Evolutionary conservation across 2,329 filamentous ascomycete genomes (phyloP).

Genomic region (Cytospora piceae): DNA sequence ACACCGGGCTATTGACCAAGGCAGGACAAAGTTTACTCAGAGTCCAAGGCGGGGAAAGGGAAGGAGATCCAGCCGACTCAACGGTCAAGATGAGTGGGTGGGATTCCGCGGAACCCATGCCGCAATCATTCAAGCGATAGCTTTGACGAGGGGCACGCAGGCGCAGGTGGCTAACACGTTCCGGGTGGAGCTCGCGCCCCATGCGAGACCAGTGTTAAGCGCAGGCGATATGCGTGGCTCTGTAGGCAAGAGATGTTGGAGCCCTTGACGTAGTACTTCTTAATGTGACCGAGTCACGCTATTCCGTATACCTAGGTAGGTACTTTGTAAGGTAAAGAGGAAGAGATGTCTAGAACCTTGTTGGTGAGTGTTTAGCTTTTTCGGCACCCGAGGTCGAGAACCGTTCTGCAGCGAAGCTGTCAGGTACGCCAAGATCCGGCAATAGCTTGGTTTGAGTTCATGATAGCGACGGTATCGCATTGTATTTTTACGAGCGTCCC

Average conservation of each 20-base stretch:
- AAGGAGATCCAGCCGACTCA: not conserved
- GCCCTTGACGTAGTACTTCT: not conserved
- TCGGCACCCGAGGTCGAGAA: not conserved
- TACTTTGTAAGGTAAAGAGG: not conserved
- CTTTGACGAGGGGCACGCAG: slow-evolving; percentile 1
- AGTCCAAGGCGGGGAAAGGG: not conserved
- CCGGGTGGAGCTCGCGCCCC: not conserved
- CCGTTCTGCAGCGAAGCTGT: not conserved
- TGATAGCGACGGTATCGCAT: not conserved
- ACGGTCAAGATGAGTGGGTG: not conserved
- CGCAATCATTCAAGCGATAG: not conserved
- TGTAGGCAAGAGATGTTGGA: not conserved
- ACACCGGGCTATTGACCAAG: no score
- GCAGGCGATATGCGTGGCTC: slow-evolving; percentile 1
- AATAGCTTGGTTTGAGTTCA: not conserved
- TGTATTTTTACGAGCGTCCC: not conserved
- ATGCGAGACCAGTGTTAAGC: not conserved
- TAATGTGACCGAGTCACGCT: not conserved
- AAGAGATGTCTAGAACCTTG: not conserved
- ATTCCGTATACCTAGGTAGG: not conserved
- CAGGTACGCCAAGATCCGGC: not conserved
- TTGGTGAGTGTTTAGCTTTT: not conserved
- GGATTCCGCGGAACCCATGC: not conserved
- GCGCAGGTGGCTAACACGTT: not conserved
- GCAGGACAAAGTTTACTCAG: not conserved